Evolutionary conservation across 2,329 filamentous ascomycete genomes (phyloP), one percentile per base, ranked within the genome.

Genomic region (Ophiostoma sp.): DNA sequence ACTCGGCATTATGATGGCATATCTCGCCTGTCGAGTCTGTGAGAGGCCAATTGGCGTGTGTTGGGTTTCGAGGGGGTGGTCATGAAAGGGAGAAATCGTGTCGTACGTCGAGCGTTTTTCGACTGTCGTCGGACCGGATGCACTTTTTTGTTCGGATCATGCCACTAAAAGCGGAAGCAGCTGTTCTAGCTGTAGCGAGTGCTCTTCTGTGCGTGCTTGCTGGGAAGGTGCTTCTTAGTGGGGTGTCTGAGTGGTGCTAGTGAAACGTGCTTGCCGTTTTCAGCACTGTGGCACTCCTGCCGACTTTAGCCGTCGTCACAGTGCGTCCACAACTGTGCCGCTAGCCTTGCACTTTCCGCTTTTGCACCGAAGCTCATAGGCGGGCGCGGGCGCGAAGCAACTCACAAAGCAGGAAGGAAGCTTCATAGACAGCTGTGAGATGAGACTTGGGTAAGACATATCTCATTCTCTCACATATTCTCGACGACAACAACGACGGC

Each of bases 1-100:
- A 76, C 86, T 85, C 82, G 89, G 89, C 92, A 94, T 94, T 79
- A 80, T 83, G 77, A 79, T 78, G 76, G 79, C 83, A 83, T 83
- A 73, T 77, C 74, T 59, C 50, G 31, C 66, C 36, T 17, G 28
- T 31, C 25, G 45, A 31, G 17, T 19, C 15, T 3, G 22, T 31
- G 33, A 4, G 9, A 17, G 45, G 25, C n/a, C 39, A 59, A 42
- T 59, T 17, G 61, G 36, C 48, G 59, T 71, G 72, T 25, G 31
- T 36, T 19, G 57, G 17, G 5, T 31, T 12, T n/a, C 19, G 42
- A 22, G 17, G 59, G 15, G 57, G 8, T 52, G 28, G 42, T n/a
- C n/a, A n/a, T n/a, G 70, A 17, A 19, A 15, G 48, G 17, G 42
- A 45, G 22, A 25, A 7, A 39, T 11, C 22, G 52, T 61, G 68